Percentiles rank a stretch among this genome's conserved stretches.
phyloP scores from a whole-genome alignment of 257 asterid genomes.

The Apocynum venetum region DNA sequence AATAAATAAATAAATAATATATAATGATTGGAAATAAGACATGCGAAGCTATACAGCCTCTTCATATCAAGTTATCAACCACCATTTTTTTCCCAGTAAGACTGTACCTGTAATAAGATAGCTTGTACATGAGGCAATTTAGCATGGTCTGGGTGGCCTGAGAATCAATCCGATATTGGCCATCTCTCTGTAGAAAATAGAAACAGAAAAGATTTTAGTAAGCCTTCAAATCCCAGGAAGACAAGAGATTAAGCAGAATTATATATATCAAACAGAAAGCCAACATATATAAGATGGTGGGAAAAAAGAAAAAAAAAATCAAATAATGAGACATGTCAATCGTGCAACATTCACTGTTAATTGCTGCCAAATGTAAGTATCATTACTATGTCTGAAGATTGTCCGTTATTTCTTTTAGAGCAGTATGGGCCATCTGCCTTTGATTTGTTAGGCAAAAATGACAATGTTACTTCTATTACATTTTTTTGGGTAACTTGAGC shows the following conservation, averaged over 20 bases:
- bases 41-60: background rate
- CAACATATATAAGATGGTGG: background rate
- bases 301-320: background rate
- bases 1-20: slow-evolving; percentile 16
- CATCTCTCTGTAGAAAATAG: slow-evolving; percentile 73
- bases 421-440: background rate
- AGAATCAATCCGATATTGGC: slow-evolving; percentile 93
- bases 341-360: background rate
- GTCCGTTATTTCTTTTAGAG: background rate
- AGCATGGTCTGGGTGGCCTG: slow-evolving; percentile 98
- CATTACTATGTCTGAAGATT: background rate
- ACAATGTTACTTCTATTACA: background rate
- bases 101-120: slow-evolving; percentile 83
- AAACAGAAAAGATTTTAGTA: slow-evolving; percentile 1
- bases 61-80: background rate
- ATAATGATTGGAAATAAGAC: slow-evolving; percentile 1
- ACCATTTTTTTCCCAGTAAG: slow-evolving; percentile 15
- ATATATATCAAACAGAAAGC: background rate
- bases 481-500: background rate
- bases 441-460: background rate
- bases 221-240: background rate
- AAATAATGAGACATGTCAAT: background rate
- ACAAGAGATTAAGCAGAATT: slow-evolving; percentile 11
- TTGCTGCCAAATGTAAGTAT: background rate
- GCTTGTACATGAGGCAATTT: slow-evolving; percentile 96